Conservation (phyloP, 2,329 filamentous ascomycete species). For the Trichoderma simmonsii region DNA sequence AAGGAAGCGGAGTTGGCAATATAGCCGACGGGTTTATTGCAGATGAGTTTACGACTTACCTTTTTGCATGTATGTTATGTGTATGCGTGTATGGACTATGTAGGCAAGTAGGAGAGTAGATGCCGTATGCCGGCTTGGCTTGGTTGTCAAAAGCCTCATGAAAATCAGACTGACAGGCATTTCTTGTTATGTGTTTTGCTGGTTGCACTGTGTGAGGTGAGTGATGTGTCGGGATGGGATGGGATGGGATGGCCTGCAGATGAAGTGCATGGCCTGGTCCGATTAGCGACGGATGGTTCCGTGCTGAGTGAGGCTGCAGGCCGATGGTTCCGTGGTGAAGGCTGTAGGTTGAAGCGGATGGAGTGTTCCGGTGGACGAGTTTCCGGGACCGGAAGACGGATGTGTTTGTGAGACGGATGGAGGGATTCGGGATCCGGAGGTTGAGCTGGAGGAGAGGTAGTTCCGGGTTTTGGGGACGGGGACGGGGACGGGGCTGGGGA, state of each 20-base stretch:
- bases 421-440: background rate
- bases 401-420: background rate
- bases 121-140: background rate
- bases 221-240: background rate
- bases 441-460: background rate
- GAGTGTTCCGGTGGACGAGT: background rate
- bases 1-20: background rate
- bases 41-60: background rate
- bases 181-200: background rate
- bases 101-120: background rate
- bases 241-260: background rate
- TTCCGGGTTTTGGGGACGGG: background rate
- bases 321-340: background rate
- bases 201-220: background rate
- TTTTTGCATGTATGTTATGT: background rate
- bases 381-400: background rate
- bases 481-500: background rate
- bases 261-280: background rate
- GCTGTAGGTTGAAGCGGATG: background rate
- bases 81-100: background rate
- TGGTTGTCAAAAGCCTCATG: background rate
- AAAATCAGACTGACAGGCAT: background rate
- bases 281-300: background rate
- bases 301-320: background rate
- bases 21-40: slow-evolving; percentile 2